Conservation (phyloP, 768 basidiomycete species). For the Phanerochaete carnosa region DNA sequence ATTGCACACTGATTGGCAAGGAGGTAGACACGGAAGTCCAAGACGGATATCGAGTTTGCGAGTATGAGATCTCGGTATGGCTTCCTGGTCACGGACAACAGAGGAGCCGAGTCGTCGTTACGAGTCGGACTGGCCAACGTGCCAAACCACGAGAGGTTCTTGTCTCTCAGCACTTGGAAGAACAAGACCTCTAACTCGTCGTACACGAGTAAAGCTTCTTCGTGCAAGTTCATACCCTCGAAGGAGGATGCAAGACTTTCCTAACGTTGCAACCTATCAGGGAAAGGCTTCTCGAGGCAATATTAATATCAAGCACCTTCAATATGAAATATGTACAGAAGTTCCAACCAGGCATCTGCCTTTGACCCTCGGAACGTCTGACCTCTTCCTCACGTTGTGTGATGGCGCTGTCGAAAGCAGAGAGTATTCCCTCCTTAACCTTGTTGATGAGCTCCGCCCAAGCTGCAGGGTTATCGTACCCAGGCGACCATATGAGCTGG, state of each 20-base stretch:
- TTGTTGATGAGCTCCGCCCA: conserved; percentile 90
- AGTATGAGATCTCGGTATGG: conserved; percentile 88
- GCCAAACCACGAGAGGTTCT: conserved; percentile 91
- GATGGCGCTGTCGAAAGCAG: conserved; percentile 79
- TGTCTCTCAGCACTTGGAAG: conserved; percentile 67
- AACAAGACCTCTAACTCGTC: conserved; percentile 90
- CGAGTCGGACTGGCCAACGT: conserved; percentile 67
- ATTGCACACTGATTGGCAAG: conserved; percentile 82
- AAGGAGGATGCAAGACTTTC: conserved; percentile 93
- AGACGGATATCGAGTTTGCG: conserved; percentile 86
- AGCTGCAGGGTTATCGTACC: conserved; percentile 67
- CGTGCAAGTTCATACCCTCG: conserved; percentile 83
- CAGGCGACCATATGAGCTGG: conserved; percentile 73
- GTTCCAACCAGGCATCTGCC: conserved; percentile 96
- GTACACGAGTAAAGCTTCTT: conserved; percentile 87
- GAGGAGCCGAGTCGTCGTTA: conserved; percentile 76
- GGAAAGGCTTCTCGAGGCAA: not conserved
- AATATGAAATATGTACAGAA: conserved; percentile 96
- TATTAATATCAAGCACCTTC: conserved; percentile 55
- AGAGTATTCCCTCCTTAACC: conserved; percentile 86
- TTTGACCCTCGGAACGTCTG: conserved; percentile 81
- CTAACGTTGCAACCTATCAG: conserved; percentile 37
- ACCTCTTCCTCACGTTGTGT: conserved; percentile 86
- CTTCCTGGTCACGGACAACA: conserved; percentile 78
- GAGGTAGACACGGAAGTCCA: conserved; percentile 91